These are phyloP conservation scores for Mucor saturninus DNA, from an alignment of 371 early-diverging fungal species.

Conservation along the genomic window DNA sequence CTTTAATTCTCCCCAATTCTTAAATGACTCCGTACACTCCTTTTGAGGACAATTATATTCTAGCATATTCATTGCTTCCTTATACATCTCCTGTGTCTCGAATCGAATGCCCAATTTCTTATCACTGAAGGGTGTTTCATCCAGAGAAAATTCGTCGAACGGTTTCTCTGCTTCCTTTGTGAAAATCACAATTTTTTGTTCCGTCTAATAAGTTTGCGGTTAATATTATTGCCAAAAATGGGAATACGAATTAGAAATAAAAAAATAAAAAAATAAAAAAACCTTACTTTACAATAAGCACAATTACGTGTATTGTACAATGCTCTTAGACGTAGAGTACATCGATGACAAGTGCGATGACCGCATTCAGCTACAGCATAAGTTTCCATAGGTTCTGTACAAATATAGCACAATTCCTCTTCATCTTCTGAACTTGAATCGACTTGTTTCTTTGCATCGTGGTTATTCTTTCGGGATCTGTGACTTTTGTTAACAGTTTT, in stretches of 20 bases:
- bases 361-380: constrained; percentile 91
- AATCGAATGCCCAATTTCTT: constrained; percentile 73
- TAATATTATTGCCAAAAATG: constrained; percentile 2
- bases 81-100: constrained; percentile 74
- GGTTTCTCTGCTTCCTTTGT: constrained; percentile 66
- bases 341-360: constrained; percentile 90
- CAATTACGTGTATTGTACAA: constrained; percentile 85
- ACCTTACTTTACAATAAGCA: constrained; percentile 86
- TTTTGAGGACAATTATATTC: constrained; percentile 87
- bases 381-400: constrained; percentile 80
- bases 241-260: too few relatives aligned
- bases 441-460: constrained; percentile 1
- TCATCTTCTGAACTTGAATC: constrained; percentile 36
- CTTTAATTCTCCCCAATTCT: constrained; percentile 84
- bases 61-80: constrained; percentile 74
- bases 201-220: constrained; percentile 45
- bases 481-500: neutral
- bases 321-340: constrained; percentile 87
- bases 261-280: neutral
- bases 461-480: neutral
- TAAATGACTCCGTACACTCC: constrained; percentile 70
- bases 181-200: constrained; percentile 74
- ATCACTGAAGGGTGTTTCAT: constrained; percentile 62
- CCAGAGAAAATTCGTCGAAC: constrained; percentile 53
- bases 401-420: constrained; percentile 83